Base-by-base conservation (phyloP, 352 stramenopile species). In the Pythium phragmiticola region DNA sequence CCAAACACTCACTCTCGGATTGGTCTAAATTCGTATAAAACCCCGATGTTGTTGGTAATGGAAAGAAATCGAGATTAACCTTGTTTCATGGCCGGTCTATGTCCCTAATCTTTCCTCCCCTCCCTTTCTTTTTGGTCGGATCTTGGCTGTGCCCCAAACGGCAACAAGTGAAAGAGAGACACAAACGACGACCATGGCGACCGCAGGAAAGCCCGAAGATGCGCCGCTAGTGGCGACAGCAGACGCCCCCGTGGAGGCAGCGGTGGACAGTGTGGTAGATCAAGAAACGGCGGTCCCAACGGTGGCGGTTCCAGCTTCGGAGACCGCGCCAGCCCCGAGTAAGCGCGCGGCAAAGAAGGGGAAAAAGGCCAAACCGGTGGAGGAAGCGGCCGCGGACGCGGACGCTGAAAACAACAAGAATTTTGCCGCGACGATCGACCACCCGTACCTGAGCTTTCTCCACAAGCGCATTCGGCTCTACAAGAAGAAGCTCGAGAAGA, bases 401-500 rank as follows among this genome's bases (percentile, higher is more conserved):
- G 66, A 87, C 33, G 74, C 77, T 28, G 65, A 80, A 19, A 57
- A 68, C 48, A 75, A 60, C 58, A 69, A 68, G 30, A 72, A 73
- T 57, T 68, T 74, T 50, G 65, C 70, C 7, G 73, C 77, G 42
- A 83, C 68, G 28, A 57, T 87, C 23, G 80, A 91, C 63, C 84
- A 94, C 52, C 84, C 84, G 59, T 94, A 93, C 63, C 56, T 93
- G 49, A 90, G 80, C 46, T 84, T 93, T 50, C 56, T 94, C 57
- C 77, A 94, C 77, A 94, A 94, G 64, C 80, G 84, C 43, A 82
- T 92, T 42, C 84, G 86, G 13, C 78, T 84, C 58, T 82, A 89
- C 69, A 85, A 86, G 60, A 94, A 94, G 71, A 94, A 94, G 57
- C 73, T 93, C 30, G 86, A 94, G 72, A 94, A 94, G 72, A 92